Evolutionary conservation across 345 rosid species (phyloP), one percentile per base, ranked within the genome.

Genomic region (Brassica cretica): DNA sequence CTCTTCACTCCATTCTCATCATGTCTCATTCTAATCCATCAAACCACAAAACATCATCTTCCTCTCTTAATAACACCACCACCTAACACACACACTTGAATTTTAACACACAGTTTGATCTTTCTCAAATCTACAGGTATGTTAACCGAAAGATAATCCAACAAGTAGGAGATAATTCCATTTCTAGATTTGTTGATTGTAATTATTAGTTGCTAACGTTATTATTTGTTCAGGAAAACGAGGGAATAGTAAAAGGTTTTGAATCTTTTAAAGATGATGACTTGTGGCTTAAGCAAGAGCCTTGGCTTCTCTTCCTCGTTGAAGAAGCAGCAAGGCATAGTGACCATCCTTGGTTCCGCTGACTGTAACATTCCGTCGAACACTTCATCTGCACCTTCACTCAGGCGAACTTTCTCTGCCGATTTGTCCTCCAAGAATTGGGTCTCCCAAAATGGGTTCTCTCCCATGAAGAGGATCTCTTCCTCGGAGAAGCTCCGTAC

Each of bases 351-450:
- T 72, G 88, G 86, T 8, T 71, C 18, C 19, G 8, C 8, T 14
- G 56, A 51, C 56, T 51, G 84, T 25, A 0, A 67, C 78, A 66
- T 81, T 73, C 39, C 73, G 32, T 84, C 84, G 9, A 77, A 44
- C 37, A 76, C 46, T 33, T 70, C 66, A 25, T 18, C 72, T 44
- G 80, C 91, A 63, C 78, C 88, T 77, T 88, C 98, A 2, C 87
- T 95, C 1, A 81, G 90, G 27, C 77, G 98, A 51, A 92, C 99
- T 21, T 87, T 91, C 25, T 91, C 98, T 0, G 94, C 97, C 11
- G 97, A 92, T 68, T 85, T 94, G 87, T 91, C 95, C 2, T 91
- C 97, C 76, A 84, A 84, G 64, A 91, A 85, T 63, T 91, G 97
- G 97, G 71, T 76, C 3, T 33, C 86, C 2, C 90, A 81, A n/a